Evolutionary conservation across 2,329 filamentous ascomycete genomes (phyloP), one percentile per base, ranked within the genome.

Genomic region (Penicillium sp.): DNA sequence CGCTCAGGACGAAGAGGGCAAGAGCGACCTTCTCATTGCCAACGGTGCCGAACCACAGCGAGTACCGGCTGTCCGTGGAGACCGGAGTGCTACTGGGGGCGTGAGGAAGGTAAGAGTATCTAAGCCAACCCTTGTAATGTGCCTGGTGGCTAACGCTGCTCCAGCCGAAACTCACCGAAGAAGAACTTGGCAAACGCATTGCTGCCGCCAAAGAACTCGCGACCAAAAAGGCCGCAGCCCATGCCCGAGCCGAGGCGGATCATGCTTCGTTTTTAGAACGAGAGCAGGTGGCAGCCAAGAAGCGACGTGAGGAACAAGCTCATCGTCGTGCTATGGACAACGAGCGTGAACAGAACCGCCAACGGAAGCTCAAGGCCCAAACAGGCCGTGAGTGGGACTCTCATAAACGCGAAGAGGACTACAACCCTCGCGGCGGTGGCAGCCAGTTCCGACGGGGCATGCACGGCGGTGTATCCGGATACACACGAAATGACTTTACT

Each of bases 191-290:
- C 3, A 77, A 76, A 37, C 79, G 80, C 50, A 77, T 86, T 49
- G 79, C 77, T 6, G 73, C 74, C 28, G 84, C 84, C 57, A 76
- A 76, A 51, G 74, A 82, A 54, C 78, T 82, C 47, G 84, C 83
- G 43, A 77, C 77, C 5, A 74, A 77, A 40, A 73, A 80, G 11
- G 74, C 75, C 7, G 80, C 78, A 7, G 79, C 80, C 0, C 81
- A 86, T 59, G 78, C 77, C 1, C 75, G 81, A 22, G 81, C 81
- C n/a, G 79, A 85, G 68, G 81, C 80, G n/a, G 83, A 86, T 54
- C 76, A 78, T 44, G 81, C 80, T 3, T 78, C 76, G 0, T 85
- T 84, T 61, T 74, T 81, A 34, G 75, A 81, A 47, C 75, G 81
- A n/a, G 82, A 86, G 59, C 77, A 78, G 27, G 68, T 79, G 8